Conservation (phyloP, 2,329 filamentous ascomycete genomes). For the Orbilia blumenaviensis region DNA sequence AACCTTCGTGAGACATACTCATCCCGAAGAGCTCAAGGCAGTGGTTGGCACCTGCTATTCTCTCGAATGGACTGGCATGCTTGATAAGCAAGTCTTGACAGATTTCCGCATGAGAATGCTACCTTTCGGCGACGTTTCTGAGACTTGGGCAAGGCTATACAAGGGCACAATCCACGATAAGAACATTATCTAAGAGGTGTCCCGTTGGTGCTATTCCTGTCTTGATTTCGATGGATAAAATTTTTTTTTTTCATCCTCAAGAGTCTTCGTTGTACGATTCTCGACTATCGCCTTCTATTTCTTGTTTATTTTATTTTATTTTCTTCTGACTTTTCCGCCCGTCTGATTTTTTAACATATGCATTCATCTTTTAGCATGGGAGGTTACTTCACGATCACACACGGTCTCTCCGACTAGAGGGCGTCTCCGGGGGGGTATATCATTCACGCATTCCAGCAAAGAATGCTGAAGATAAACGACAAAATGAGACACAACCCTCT, state of each 20-base stretch:
- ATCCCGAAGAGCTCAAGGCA: slow-evolving; percentile 34
- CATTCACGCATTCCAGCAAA: not conserved
- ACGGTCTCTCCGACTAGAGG: slow-evolving; percentile 40
- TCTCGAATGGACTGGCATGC: slow-evolving; percentile 15
- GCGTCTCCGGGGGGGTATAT: not conserved
- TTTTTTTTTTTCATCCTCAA: not conserved
- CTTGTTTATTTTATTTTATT: not conserved
- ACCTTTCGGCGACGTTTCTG: slow-evolving; percentile 42
- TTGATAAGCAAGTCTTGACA: slow-evolving; percentile 25
- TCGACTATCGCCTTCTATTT: not conserved
- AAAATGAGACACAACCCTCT: slow-evolving; percentile 8
- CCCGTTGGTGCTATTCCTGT: not conserved
- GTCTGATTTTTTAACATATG: not conserved
- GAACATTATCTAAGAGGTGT: slow-evolving; percentile 27
- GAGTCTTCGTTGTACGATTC: not conserved
- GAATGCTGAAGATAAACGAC: not conserved
- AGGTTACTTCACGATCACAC: slow-evolving; percentile 17
- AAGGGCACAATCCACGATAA: slow-evolving; percentile 46
- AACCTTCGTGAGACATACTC: slow-evolving; percentile 43
- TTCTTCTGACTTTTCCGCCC: slow-evolving; percentile 3
- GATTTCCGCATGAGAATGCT: slow-evolving; percentile 40
- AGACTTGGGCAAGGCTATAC: slow-evolving; percentile 47
- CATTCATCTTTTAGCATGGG: slow-evolving; percentile 4
- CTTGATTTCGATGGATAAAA: not conserved
- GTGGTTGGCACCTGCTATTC: slow-evolving; percentile 27